Percentiles rank a stretch among this genome's conserved stretches.
These are phyloP conservation scores for Monosporascus sp. DNA, from an alignment of 2,329 filamentous ascomycete species.

Conservation along the genomic window DNA sequence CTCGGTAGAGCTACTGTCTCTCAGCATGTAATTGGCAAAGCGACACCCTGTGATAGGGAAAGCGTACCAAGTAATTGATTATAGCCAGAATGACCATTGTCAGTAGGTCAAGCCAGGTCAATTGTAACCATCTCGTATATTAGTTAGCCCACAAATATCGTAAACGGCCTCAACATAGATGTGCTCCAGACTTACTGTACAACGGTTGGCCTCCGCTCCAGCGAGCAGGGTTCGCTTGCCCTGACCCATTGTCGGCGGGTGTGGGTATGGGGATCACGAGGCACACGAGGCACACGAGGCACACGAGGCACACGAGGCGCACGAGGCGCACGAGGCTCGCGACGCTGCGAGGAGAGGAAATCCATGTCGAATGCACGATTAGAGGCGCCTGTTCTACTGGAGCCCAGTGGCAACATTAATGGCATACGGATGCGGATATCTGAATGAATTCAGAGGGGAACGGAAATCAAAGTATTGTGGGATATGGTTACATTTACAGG, in stretches of 20 bases:
- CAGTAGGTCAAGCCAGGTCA: slow-evolving; percentile 3
- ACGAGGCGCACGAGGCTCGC: neutral
- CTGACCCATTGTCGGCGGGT: neutral
- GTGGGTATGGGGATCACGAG: neutral
- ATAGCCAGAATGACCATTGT: slow-evolving; percentile 1
- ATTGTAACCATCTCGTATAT: slow-evolving; percentile 2
- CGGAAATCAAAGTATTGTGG: no score
- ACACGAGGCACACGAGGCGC: neutral
- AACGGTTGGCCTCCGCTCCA: slow-evolving; percentile 2
- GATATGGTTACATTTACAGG: no score
- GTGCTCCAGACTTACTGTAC: neutral
- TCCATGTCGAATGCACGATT: neutral
- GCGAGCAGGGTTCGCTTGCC: neutral
- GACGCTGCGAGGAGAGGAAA: neutral
- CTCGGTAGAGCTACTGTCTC: slow-evolving; percentile 40
- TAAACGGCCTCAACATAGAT: no score
- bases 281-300: neutral
- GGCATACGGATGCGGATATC: no score
- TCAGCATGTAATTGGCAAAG: neutral
- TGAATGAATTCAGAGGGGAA: no score
- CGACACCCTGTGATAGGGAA: neutral
- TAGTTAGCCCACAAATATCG: neutral
- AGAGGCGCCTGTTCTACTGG: no score
- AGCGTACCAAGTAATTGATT: neutral
- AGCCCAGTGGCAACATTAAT: no score